A percentile compares a stretch with the other conserved stretches of the same genome.
phyloP scores from a whole-genome alignment of 345 rosid genomes.

The Ricinus communis region DNA sequence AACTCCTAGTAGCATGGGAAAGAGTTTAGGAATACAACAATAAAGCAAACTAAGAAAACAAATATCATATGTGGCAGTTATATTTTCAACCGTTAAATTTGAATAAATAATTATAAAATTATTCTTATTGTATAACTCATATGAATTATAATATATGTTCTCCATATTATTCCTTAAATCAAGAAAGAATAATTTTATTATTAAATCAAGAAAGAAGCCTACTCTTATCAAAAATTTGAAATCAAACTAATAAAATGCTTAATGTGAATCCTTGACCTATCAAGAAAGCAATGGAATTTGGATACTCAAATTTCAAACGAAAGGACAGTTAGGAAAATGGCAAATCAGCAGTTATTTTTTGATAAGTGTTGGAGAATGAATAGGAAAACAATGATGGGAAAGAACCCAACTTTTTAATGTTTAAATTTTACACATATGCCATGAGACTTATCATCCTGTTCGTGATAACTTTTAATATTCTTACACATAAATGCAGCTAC shows the following conservation, averaged over 20 bases:
- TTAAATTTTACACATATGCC: too few species aligned
- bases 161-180: too few species aligned
- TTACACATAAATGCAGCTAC: too few species aligned
- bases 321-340: neutral
- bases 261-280: neutral
- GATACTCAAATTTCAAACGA: neutral
- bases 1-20: neutral
- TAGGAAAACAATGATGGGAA: neutral
- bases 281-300: neutral
- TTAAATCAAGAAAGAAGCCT: neutral
- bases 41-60: too few species aligned
- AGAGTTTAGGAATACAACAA: neutral
- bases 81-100: neutral
- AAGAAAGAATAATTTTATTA: too few species aligned
- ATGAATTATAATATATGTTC: too few species aligned
- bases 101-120: too few species aligned
- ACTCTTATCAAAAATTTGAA: constrained; percentile 1
- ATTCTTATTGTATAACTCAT: too few species aligned
- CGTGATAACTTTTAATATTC: too few species aligned
- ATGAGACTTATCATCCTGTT: too few species aligned
- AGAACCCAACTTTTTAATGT: too few species aligned
- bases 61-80: too few species aligned
- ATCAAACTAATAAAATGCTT: neutral
- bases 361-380: neutral
- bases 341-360: neutral